A percentile compares a stretch with the other conserved stretches of the same genome.
Evolutionary conservation across 2,329 filamentous ascomycete genomes (phyloP).

Genomic region (Falciphora oryzae): DNA sequence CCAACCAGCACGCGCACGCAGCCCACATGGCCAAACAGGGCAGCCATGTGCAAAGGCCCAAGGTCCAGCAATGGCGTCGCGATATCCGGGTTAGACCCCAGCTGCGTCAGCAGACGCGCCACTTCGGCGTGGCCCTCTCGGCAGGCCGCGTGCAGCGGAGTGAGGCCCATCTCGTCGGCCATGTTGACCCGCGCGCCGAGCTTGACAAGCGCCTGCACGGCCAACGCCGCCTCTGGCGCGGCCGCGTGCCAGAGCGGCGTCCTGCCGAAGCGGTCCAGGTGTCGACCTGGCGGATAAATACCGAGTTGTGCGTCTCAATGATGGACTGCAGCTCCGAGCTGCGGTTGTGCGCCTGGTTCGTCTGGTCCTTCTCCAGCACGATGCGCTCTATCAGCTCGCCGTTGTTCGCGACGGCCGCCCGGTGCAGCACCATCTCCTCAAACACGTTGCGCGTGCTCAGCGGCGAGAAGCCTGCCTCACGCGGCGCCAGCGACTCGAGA

Average conservation of each 20-base stretch:
- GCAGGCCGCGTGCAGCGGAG: constrained; percentile 1
- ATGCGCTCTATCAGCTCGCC: background rate
- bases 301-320: background rate
- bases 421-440: background rate
- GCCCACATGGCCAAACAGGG: background rate
- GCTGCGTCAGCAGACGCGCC: background rate
- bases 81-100: background rate
- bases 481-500: too few species aligned
- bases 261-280: background rate
- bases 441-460: background rate
- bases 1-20: background rate
- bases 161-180: background rate
- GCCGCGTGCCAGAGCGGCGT: constrained; percentile 1
- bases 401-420: background rate
- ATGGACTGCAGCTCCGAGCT: background rate
- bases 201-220: background rate
- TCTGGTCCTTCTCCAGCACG: background rate
- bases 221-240: background rate
- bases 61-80: background rate
- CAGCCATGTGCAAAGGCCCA: background rate
- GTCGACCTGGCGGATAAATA: too few species aligned
- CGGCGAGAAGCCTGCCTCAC: background rate
- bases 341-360: too few species aligned
- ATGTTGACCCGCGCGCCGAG: background rate
- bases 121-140: background rate